phyloP scores from a whole-genome alignment of 257 asterid genomes.

The Solanum ahanhuiri region DNA sequence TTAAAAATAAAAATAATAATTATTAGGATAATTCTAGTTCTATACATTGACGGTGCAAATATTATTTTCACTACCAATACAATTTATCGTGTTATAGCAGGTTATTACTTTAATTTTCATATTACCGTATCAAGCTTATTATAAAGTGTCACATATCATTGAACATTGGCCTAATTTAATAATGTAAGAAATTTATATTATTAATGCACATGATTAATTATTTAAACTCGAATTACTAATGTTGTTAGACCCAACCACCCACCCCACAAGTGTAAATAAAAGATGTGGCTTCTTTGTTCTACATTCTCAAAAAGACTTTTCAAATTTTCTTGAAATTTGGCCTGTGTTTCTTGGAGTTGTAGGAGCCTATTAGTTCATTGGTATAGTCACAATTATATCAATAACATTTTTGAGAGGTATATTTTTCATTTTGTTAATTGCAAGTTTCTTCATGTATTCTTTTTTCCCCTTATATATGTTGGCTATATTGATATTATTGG shows the following conservation, averaged over 20 bases:
- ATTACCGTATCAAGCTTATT: neutral
- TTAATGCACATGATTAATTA: neutral
- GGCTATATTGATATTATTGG: neutral
- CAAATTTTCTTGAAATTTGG: neutral
- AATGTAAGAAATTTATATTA: neutral
- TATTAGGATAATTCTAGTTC: neutral
- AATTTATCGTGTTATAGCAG: neutral
- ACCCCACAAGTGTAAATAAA: conserved; percentile 14
- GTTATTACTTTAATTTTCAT: neutral
- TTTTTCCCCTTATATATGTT: neutral
- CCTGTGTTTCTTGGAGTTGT: neutral
- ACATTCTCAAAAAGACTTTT: conserved; percentile 12
- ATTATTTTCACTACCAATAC: neutral
- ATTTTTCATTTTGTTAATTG: neutral
- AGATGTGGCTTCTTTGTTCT: conserved; percentile 16
- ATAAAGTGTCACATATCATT: neutral
- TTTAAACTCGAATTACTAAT: neutral
- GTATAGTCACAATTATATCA: neutral
- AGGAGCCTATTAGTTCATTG: neutral
- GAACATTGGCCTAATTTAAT: neutral
- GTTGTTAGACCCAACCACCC: conserved; percentile 13
- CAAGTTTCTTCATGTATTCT: neutral
- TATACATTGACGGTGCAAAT: neutral
- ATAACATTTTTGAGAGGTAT: neutral
- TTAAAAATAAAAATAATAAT: neutral